Conservation (phyloP, 768 basidiomycete species). For the Krasilnikovozyma curviuscula region DNA sequence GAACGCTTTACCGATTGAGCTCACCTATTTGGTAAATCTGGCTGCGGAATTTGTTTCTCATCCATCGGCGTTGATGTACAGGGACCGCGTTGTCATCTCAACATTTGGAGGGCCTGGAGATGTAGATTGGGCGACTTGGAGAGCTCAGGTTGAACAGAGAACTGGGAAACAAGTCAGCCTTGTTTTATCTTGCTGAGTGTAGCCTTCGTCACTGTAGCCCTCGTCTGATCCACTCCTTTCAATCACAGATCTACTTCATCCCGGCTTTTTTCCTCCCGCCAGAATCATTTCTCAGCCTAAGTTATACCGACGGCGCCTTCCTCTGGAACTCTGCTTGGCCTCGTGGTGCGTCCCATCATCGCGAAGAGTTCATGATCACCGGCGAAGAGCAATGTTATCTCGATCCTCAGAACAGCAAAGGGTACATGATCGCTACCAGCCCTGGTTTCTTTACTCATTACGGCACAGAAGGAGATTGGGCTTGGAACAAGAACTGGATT, state of each 20-base stretch:
- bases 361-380: neutral
- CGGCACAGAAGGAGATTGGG: slow-evolving; percentile 22
- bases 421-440: slow-evolving; percentile 26
- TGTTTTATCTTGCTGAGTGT: no score
- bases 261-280: slow-evolving; percentile 27
- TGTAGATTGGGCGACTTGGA: no score
- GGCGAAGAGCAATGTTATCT: neutral
- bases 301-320: slow-evolving; percentile 22
- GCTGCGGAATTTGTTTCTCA: no score
- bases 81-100: no score
- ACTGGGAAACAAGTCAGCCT: no score
- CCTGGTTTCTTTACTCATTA: slow-evolving; percentile 28
- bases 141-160: no score
- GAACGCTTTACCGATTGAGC: no score
- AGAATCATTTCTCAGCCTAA: slow-evolving; percentile 16
- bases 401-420: slow-evolving; percentile 13
- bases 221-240: no score
- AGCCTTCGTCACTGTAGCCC: no score
- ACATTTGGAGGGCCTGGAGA: no score
- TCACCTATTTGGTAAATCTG: no score
- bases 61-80: no score
- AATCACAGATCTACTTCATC: slow-evolving; percentile 25
- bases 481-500: slow-evolving; percentile 28
- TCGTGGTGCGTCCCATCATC: neutral
- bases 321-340: slow-evolving; percentile 26